Conservation (phyloP, 164 flowering plant species). For the Warburgia ugandensis region DNA sequence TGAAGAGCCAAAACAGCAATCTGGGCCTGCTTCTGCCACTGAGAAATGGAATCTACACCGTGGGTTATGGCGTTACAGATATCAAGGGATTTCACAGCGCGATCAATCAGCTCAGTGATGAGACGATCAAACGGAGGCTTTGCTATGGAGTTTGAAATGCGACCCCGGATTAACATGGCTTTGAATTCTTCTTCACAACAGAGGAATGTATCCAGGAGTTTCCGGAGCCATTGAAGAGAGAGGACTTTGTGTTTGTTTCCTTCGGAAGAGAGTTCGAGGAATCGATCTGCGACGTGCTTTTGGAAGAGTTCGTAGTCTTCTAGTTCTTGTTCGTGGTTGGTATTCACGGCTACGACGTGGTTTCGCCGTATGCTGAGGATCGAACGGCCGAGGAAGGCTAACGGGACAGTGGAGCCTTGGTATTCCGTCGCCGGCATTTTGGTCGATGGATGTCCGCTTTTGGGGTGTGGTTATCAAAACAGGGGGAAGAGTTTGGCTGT, state of each 20-base stretch:
- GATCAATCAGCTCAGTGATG: slow-evolving; percentile 37
- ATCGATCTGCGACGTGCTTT: slow-evolving; percentile 54
- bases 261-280: slow-evolving; percentile 34
- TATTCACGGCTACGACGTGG: slow-evolving; percentile 54
- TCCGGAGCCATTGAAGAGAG: slow-evolving; percentile 41
- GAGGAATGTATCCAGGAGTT: slow-evolving; percentile 33
- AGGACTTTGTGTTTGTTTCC: slow-evolving; percentile 47
- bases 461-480: background rate
- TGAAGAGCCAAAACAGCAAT: slow-evolving; percentile 37
- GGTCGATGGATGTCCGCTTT: background rate
- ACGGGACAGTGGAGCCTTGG: slow-evolving; percentile 26
- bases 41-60: slow-evolving; percentile 38
- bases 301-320: slow-evolving; percentile 70
- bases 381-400: slow-evolving; percentile 55
- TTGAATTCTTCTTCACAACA: slow-evolving; percentile 42
- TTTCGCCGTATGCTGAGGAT: slow-evolving; percentile 75
- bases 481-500: no score
- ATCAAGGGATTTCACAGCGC: slow-evolving; percentile 57
- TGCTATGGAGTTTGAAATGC: slow-evolving; percentile 25
- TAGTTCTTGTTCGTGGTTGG: slow-evolving; percentile 51
- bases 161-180: slow-evolving; percentile 6
- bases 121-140: slow-evolving; percentile 8
- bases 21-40: slow-evolving; percentile 43
- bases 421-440: slow-evolving; percentile 57
- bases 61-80: slow-evolving; percentile 51